Evolutionary conservation across 257 asterid species (phyloP), one percentile per base, ranked within the genome.

Genomic region (Gentiana straminea): DNA sequence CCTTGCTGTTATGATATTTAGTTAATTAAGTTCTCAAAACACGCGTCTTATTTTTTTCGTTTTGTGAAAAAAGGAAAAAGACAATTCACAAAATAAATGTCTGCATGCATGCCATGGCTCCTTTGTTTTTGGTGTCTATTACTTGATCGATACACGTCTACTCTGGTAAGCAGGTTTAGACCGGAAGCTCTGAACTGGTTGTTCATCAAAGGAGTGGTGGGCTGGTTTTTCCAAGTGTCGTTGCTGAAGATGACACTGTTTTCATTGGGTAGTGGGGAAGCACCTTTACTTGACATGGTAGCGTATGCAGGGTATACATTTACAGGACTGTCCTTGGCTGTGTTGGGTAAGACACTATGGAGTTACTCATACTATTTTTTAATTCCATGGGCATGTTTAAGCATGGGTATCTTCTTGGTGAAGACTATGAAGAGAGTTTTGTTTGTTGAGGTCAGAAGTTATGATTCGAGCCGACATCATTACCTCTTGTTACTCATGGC

Each of bases 141-240:
- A 41, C 46, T 41, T 41, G 9, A 41, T 2, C 7, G 46, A 41
- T 24, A 24, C 24, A 24, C 24, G 24, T 24, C 24, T 6, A 47
- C 13, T 3, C 41, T 10, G 24, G 37, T 57, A 10, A 11, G 13
- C 77, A 75, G 80, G 66, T 75, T 75, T 59, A 68, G 72, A 60
- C 75, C 77, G 48, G 77, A 75, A 64, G 77, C 75, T 49, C 57
- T 75, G 33, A 75, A 71, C 56, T 75, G 81, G 81, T 54, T 71
- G 65, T 71, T 75, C 37, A 50, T 71, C 53, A 75, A 71, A 53
- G 81, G 77, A 41, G 33, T 75, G 59, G 60, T 75, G 46, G 81
- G 81, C 33, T 75, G 77, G 77, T 68, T 64, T 58, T 52, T 75
- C 55, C 70, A 75, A 56, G 75, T 69, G 48, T 55, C 70, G 0